Conservation (phyloP, 2,329 filamentous ascomycete genomes). For the Tolypocladium ovalisporum region DNA sequence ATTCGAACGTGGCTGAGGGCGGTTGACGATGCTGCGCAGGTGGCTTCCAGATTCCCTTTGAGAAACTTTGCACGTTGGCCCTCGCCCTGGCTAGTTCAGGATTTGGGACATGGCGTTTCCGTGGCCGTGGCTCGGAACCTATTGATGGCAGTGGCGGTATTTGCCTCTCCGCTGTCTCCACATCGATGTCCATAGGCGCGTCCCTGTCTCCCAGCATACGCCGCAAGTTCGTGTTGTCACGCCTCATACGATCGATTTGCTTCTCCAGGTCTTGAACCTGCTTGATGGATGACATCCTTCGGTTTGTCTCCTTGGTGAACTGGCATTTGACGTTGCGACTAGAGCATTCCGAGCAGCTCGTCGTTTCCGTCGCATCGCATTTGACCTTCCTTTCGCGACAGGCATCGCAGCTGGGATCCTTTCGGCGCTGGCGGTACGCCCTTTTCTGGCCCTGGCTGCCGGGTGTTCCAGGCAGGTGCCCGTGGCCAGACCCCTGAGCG, state of each 20-base stretch:
- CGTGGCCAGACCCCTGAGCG: constrained; percentile 33
- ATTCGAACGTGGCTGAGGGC: constrained; percentile 36
- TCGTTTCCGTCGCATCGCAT: constrained; percentile 94
- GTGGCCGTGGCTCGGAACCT: constrained; percentile 53
- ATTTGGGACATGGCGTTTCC: constrained; percentile 47
- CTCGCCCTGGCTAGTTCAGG: constrained; percentile 64
- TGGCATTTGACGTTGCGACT: constrained; percentile 96
- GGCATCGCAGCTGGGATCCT: constrained; percentile 95
- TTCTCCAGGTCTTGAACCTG: constrained; percentile 96
- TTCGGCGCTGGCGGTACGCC: constrained; percentile 87
- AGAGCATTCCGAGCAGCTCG: constrained; percentile 93
- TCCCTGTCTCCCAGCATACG: constrained; percentile 47
- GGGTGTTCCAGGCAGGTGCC: constrained; percentile 30
- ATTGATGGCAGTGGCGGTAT: constrained; percentile 52
- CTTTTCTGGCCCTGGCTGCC: constrained; percentile 65
- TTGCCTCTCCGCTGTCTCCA: constrained; percentile 35
- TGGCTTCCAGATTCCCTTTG: constrained; percentile 69
- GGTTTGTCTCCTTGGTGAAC: constrained; percentile 97
- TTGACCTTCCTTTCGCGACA: constrained; percentile 78
- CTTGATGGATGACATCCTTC: constrained; percentile 98
- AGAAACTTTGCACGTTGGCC: constrained; percentile 59
- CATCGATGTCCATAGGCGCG: constrained; percentile 38
- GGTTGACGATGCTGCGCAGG: constrained; percentile 56
- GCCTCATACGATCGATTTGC: constrained; percentile 69
- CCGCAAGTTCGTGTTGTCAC: constrained; percentile 66